Evolutionary conservation across 2,329 filamentous ascomycete genomes (phyloP), one percentile per base, ranked within the genome.

Genomic region (Talaromyces sp.): DNA sequence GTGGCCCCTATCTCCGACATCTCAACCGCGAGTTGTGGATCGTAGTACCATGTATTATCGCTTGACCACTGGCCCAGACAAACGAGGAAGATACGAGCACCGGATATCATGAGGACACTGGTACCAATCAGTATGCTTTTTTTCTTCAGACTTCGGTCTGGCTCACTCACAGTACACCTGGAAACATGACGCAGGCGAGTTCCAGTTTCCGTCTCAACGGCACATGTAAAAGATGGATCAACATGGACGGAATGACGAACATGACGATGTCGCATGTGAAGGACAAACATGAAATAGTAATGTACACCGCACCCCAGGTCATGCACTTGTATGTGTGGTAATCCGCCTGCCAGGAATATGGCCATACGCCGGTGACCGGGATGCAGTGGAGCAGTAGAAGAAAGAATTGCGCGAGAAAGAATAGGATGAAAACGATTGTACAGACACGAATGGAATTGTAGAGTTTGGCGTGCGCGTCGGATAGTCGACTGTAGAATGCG

Each of bases 331-430:
- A 85, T 2, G 76, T 67, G 1, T 72, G 72, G 10, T 69, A 73
- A 10, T 76, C 76, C 0, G 73, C 69, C 68, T 85, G 81, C 76
- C 79, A 85, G 0, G 72, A 76, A 62, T 85, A 85, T 0, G 83
- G 83, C 83, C 83, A 85, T 2, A 82, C 71, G 0, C 77, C 81
- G 0, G 83, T 85, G 0, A 85, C 81, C 0, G 83, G 83, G 1
- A 69, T 71, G 65, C 83, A 85, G 71, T 85, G 83, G 67, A 85
- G 83, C 64, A 85, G 75, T 58, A 85, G 74, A 1, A 85, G 76
- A 29, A 83, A 76, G 13, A 85, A 73, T 65, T 85, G 83, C 0
- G 82, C 79, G 1, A 85, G 66, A 58, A 78, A 85, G 0, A 79
- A 80, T 6, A 74, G 4, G n/a, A 54, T 15, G 38, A 65, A 65